Conservation (phyloP, 306 rosid genomes). For the Lupinus albus region DNA sequence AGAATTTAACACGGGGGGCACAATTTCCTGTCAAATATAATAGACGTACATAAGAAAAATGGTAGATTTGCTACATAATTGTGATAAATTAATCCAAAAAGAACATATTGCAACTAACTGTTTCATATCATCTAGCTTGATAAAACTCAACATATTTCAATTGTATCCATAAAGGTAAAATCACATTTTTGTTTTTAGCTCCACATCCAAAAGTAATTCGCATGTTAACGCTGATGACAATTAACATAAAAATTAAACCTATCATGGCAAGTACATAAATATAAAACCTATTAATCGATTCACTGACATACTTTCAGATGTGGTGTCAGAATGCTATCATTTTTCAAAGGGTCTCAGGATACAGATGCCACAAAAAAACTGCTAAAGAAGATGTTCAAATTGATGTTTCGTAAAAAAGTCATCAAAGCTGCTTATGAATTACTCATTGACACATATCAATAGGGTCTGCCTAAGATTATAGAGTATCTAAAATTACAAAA, state of each 20-base stretch:
- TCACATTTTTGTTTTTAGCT: background rate
- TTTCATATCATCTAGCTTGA: background rate
- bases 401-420: background rate
- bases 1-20: slow-evolving; percentile 86
- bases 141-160: slow-evolving; percentile 8
- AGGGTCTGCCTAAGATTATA: background rate
- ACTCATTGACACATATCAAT: background rate
- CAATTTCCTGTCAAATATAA: slow-evolving; percentile 77
- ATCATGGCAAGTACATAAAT: background rate
- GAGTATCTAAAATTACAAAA: background rate
- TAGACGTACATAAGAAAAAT: slow-evolving; percentile 20
- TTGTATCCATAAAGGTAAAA: background rate
- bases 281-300: background rate
- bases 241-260: slow-evolving; percentile 37
- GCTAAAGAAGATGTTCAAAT: too few relatives aligned
- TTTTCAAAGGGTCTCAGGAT: too few relatives aligned
- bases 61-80: background rate
- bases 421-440: slow-evolving; percentile 10
- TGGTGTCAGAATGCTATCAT: too few relatives aligned
- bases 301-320: background rate
- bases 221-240: background rate
- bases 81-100: slow-evolving; percentile 14
- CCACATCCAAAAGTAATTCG: slow-evolving; percentile 28
- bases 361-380: background rate
- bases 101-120: slow-evolving; percentile 1